A percentile compares a stretch with the other conserved stretches of the same genome.
phyloP scores from a whole-genome alignment of 352 stramenopile genomes.

The Paralagenidium karlingii region DNA sequence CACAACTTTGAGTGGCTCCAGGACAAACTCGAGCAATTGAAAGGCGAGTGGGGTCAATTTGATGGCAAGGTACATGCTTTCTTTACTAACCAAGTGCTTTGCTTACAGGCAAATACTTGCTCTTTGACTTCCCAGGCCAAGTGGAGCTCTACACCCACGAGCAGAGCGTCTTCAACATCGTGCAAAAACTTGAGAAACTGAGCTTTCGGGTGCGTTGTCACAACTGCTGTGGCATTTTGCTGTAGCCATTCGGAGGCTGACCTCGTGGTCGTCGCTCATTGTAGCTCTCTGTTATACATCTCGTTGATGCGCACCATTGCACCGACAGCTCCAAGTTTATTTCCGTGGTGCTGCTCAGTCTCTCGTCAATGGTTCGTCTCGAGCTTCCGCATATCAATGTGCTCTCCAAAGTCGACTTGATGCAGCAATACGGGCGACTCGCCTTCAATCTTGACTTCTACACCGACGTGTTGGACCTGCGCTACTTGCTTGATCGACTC shows the following conservation, averaged over 20 bases:
- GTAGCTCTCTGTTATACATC: conserved; percentile 87
- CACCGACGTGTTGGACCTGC: conserved; percentile 75
- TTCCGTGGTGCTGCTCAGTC: conserved; percentile 90
- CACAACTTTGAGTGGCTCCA: conserved; percentile 98
- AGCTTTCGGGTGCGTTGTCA: conserved; percentile 46
- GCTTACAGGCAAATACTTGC: conserved; percentile 89
- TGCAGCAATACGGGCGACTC: conserved; percentile 86
- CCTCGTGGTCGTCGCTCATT: neutral
- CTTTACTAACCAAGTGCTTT: neutral
- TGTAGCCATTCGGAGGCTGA: neutral
- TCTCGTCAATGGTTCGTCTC: conserved; percentile 96
- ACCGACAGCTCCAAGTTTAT: conserved; percentile 97
- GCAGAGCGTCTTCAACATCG: conserved; percentile 91
- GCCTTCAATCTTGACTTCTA: conserved; percentile 85
- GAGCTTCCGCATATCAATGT: conserved; percentile 98
- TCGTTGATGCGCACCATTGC: conserved; percentile 91
- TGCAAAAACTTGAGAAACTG: conserved; percentile 90
- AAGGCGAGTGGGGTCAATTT: no score
- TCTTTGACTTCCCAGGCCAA: conserved; percentile 99
- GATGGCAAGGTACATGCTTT: neutral
- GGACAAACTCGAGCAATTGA: conserved; percentile 73
- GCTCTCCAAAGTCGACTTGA: conserved; percentile 98
- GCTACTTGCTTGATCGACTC: conserved; percentile 67
- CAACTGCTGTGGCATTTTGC: conserved; percentile 10
- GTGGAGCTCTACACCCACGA: conserved; percentile 99